Evolutionary conservation across 805 yeast species (phyloP).

Genomic region (Yarrowia bubula): DNA sequence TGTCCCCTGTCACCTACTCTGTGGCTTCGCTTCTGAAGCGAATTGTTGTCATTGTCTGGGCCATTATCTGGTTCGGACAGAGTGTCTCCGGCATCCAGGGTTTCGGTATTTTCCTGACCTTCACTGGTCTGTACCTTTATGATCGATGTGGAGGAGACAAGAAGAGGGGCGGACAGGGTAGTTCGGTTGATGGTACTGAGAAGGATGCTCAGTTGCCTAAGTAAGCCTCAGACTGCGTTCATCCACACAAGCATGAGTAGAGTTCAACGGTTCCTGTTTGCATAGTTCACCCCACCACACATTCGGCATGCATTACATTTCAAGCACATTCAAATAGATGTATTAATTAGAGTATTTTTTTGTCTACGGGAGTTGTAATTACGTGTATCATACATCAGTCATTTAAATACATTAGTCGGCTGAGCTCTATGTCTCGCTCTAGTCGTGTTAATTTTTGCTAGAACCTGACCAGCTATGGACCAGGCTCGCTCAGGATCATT

Average conservation of each 20-base stretch:
- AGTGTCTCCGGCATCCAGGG: constrained; percentile 41
- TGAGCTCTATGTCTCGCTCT: constrained; percentile 24
- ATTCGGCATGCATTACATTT: neutral
- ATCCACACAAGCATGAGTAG: neutral
- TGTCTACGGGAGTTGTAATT: neutral
- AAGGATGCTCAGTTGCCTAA: constrained; percentile 30
- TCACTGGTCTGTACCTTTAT: constrained; percentile 44
- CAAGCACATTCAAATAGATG: neutral
- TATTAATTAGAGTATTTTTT: neutral
- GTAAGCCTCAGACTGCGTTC: constrained; percentile 14
- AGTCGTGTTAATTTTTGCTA: constrained; percentile 9
- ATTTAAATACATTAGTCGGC: constrained; percentile 18
- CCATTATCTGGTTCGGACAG: constrained; percentile 64
- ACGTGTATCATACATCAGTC: neutral
- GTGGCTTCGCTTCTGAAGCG: constrained; percentile 86
- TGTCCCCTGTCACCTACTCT: constrained; percentile 82
- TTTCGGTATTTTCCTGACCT: constrained; percentile 45
- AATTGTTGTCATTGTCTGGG: constrained; percentile 75
- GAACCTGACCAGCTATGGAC: no score
- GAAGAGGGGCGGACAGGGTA: constrained; percentile 29
- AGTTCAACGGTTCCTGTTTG: neutral
- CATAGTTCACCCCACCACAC: no score
- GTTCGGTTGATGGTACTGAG: constrained; percentile 13
- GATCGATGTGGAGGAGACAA: constrained; percentile 44
- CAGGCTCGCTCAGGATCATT: neutral